These are phyloP conservation scores for Hypoxylon fuscum DNA, from an alignment of 495 filamentous ascomycete species.

Conservation along the genomic window DNA sequence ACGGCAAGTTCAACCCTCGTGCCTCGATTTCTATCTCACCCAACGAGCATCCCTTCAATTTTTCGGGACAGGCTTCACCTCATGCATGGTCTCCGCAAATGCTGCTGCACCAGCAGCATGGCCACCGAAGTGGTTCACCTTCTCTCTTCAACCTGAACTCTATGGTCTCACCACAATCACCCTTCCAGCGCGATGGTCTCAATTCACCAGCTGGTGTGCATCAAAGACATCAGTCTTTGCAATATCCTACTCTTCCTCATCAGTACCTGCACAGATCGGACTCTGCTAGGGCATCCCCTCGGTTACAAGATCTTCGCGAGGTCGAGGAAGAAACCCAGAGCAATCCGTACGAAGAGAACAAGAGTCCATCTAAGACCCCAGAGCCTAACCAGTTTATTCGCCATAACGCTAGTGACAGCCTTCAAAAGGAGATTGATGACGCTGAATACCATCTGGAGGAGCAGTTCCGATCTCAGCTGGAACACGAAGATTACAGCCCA, in stretches of 20 bases:
- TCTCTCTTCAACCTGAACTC: conserved; percentile 58
- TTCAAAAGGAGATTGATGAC: conserved; percentile 87
- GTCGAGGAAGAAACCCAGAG: conserved; percentile 62
- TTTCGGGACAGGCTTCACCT: conserved; percentile 53
- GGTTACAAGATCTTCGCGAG: conserved; percentile 62
- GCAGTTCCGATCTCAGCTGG: conserved; percentile 74
- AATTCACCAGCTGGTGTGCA: conserved; percentile 54
- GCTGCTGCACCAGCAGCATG: conserved; percentile 59
- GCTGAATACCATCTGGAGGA: conserved; percentile 84
- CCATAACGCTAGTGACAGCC: conserved; percentile 60
- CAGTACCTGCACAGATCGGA: conserved; percentile 61
- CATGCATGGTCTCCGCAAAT: conserved; percentile 65
- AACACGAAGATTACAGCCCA: conserved; percentile 69
- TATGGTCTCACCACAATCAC: conserved; percentile 61
- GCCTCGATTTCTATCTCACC: conserved; percentile 62
- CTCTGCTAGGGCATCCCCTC: conserved; percentile 63
- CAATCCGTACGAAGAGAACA: conserved; percentile 53
- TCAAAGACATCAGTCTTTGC: conserved; percentile 66
- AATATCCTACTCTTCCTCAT: conserved; percentile 63
- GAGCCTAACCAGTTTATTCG: conserved; percentile 51
- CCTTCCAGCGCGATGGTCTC: conserved; percentile 60
- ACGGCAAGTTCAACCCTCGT: conserved; percentile 60
- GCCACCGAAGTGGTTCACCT: conserved; percentile 67
- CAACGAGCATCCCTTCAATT: conserved; percentile 55
- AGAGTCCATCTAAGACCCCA: conserved; percentile 59